Evolutionary conservation across 805 yeast species (phyloP).

Genomic region (Metschnikowia sp.): DNA sequence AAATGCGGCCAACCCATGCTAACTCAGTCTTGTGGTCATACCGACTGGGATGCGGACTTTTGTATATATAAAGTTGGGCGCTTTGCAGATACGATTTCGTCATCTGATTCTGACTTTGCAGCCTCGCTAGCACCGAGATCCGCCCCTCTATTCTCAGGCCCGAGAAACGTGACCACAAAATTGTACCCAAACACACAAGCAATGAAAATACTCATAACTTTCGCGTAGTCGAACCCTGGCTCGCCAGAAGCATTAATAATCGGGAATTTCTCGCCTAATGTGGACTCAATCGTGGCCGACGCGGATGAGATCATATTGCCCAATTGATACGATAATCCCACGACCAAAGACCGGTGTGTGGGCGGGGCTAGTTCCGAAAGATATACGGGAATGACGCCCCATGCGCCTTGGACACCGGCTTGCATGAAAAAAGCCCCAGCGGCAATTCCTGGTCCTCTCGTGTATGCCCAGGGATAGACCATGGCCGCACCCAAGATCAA

Average conservation of each 20-base stretch:
- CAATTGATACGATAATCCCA: slow-evolving; percentile 53
- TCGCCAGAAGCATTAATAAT: slow-evolving; percentile 22
- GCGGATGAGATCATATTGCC: slow-evolving; percentile 74
- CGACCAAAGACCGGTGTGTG: slow-evolving; percentile 11
- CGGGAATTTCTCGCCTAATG: slow-evolving; percentile 58
- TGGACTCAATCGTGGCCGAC: slow-evolving; percentile 65
- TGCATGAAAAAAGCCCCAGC: slow-evolving; percentile 65
- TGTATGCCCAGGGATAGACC: slow-evolving; percentile 32
- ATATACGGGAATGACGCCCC: slow-evolving; percentile 71
- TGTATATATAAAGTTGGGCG: too few species aligned
- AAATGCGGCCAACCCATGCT: too few species aligned
- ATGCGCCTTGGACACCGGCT: slow-evolving; percentile 65
- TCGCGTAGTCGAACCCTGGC: slow-evolving; percentile 53
- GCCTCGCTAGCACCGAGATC: slow-evolving; percentile 5
- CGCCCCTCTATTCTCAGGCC: slow-evolving; percentile 47
- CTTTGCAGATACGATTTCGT: background rate
- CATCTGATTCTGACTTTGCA: background rate
- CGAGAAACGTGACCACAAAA: slow-evolving; percentile 45
- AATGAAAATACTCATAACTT: slow-evolving; percentile 66
- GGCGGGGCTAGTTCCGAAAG: slow-evolving; percentile 55
- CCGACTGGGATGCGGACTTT: too few species aligned
- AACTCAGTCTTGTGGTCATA: too few species aligned
- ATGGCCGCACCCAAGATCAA: slow-evolving; percentile 37
- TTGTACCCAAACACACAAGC: slow-evolving; percentile 59
- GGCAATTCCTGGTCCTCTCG: slow-evolving; percentile 36